Base-by-base conservation (phyloP, 495 filamentous ascomycete species). In the Viridothelium virens region DNA sequence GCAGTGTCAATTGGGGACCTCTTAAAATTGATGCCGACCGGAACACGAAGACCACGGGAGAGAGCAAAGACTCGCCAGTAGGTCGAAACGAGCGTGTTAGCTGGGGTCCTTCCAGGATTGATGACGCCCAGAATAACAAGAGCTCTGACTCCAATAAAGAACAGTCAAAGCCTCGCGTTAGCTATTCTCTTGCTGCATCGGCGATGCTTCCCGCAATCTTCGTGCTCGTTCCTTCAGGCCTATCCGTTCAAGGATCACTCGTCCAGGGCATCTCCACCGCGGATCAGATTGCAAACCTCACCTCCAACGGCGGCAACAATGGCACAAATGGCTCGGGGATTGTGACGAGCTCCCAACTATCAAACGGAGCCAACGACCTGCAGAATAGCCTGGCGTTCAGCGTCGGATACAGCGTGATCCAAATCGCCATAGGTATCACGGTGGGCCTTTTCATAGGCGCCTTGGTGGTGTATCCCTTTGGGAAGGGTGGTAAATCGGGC, bases 141-240 rank as follows among this genome's bases (percentile, higher is more conserved):
- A 44, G 14, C 1, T 7, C 41, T 44, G 14, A 14, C 1, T 0
- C 41, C 6, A 36, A 33, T 36, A 33, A 7, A 1, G 7, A 33
- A 7, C 33, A 18, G 31, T 14, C 53, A 4, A 59, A 59, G 36
- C 53, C 53, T 59, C 53, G 18, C 7, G 72, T 82, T 25, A 80
- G 80, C n/a, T 83, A 92, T 72, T 91, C 90, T 1, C 81, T 96
- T 18, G 91, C 92, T 0, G 91, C 91, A 1, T 89, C 90, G 0
- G 88, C 89, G 7, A 88, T 97, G 77, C 77, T 97, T 0, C 92
- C 92, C 1, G 92, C 89, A 1, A 96, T 97, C 66, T 94, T 94
- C 69, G 92, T 97, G 3, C 89, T 92, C 63, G 92, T 97, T 3
- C 92, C 92, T 2, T 91, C 88, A n/a, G 92, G 91, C 3, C 81